Conservation (phyloP, 768 basidiomycete species). For the Lactarius vividus region DNA sequence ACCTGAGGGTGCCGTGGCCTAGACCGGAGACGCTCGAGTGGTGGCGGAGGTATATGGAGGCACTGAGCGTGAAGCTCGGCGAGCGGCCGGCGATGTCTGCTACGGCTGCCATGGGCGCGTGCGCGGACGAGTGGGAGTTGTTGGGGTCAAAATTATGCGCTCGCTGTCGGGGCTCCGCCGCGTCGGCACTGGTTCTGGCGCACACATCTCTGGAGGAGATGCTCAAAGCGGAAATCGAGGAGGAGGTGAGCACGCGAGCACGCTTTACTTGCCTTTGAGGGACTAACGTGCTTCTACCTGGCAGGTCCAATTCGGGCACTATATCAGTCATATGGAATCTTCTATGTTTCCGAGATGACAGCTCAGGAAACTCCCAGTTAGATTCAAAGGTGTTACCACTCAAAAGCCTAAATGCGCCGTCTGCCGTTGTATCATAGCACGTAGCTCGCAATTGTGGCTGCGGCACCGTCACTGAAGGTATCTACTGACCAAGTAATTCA, state of each 20-base stretch:
- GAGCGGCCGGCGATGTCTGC: conserved; percentile 4
- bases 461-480: too few relatives aligned
- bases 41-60: conserved; percentile 9
- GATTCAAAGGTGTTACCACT: background rate
- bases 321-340: conserved; percentile 11
- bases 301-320: conserved; percentile 14
- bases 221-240: conserved; percentile 13
- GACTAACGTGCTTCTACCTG: background rate
- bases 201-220: conserved; percentile 3
- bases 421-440: background rate
- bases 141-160: conserved; percentile 9
- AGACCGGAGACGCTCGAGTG: conserved; percentile 8
- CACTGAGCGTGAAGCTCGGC: background rate
- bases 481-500: background rate
- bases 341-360: conserved; percentile 15
- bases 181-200: conserved; percentile 10
- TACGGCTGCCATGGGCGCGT: conserved; percentile 7
- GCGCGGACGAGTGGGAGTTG: conserved; percentile 7
- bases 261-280: background rate
- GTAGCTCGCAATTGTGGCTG: too few relatives aligned
- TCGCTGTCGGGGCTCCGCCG: conserved; percentile 9
- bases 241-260: conserved; percentile 3
- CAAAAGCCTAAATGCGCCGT: background rate
- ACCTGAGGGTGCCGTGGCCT: background rate
- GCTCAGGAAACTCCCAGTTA: background rate